A percentile compares a stretch with the other conserved stretches of the same genome.
Evolutionary conservation across 2,329 filamentous ascomycete genomes (phyloP).

Genomic region (Pyrenochaeta sp.): DNA sequence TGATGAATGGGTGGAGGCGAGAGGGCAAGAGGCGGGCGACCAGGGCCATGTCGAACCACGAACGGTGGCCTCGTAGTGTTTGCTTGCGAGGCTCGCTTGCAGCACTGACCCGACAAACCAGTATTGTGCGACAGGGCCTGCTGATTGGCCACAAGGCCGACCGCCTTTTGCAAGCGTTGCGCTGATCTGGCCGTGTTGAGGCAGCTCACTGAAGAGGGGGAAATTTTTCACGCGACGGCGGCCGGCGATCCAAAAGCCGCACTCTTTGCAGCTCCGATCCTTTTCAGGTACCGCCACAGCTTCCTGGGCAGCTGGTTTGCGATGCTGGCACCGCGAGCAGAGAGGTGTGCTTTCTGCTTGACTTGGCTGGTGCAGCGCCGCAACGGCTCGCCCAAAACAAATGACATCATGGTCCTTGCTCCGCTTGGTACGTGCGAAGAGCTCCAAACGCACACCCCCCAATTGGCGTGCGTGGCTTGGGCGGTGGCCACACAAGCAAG

Average conservation of each 20-base stretch:
- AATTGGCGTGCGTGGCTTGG: conserved; percentile 22
- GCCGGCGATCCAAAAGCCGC: conserved; percentile 18
- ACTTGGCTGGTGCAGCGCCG: no score
- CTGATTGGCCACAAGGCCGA: conserved; percentile 31
- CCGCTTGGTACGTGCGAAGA: conserved; percentile 14
- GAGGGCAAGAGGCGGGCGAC: not conserved
- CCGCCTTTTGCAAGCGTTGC: conserved; percentile 36
- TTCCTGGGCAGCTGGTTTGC: not conserved
- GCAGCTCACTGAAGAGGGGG: conserved; percentile 22
- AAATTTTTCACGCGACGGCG: conserved; percentile 29
- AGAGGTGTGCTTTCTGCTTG: no score
- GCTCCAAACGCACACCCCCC: not conserved
- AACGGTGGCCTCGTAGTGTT: conserved; percentile 11
- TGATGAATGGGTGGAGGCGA: not conserved
- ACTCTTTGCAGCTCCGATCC: conserved; percentile 23
- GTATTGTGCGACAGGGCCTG: no score
- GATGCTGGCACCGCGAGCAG: not conserved
- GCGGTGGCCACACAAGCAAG: conserved; percentile 15
- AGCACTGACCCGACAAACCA: conserved; percentile 5
- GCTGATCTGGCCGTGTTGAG: conserved; percentile 32
- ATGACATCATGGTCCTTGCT: conserved; percentile 27
- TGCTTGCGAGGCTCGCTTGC: conserved; percentile 27
- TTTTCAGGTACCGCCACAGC: conserved; percentile 31
- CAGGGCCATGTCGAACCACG: conserved; percentile 11
- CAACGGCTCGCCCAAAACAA: conserved; percentile 9